Evolutionary conservation across 164 flowering plant species (phyloP), one percentile per base, ranked within the genome.

Genomic region (Akebia trifoliata): DNA sequence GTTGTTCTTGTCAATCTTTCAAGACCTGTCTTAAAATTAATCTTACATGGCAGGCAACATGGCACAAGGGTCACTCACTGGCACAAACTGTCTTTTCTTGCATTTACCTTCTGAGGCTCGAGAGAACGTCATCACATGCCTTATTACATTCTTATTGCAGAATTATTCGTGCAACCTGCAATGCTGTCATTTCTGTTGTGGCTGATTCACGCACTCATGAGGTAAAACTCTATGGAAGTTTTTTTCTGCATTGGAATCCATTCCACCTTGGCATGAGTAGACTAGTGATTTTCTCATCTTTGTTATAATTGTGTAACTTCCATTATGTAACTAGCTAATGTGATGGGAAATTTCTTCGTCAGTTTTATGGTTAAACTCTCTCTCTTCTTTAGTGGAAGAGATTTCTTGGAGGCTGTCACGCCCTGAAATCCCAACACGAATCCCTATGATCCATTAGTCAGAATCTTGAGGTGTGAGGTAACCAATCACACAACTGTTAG

Each of bases 1-100:
- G 15, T 25, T 28, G 7, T 34, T 17, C 5, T 32, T 43, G 4
- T 48, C 39, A 46, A 5, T 57, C 5, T 14, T 20, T 62, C 28
- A 14, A 8, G 38, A 21, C 22, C 36, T 11, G 11, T 42, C 54
- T 24, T 32, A 43, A 61, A 59, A 7, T 9, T 20, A 21, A 18
- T 67, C 18, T 18, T 62, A n/a, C 35, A 32, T 76, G 71, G 65
- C 87, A 93, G 97, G 98, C 97, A 24, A 83, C 98, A 63, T 93
- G 97, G 98, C 98, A 93, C 74, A 93, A 73, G 78, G 98, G 98
- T 57, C 88, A 90, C 67, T 84, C 97, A 29, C 63, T 93, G 78
- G 94, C 94, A 50, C 98, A 89, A 68, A 93, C 97, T 51, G 86
- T 90, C 48, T 93, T 78, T 69, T 90, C 98, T 30, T 93, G 96